Percentiles rank a stretch among this genome's conserved stretches.
These are phyloP conservation scores for Tetrastigma voinierianum DNA, from an alignment of 164 flowering plant species.

Conservation along the genomic window DNA sequence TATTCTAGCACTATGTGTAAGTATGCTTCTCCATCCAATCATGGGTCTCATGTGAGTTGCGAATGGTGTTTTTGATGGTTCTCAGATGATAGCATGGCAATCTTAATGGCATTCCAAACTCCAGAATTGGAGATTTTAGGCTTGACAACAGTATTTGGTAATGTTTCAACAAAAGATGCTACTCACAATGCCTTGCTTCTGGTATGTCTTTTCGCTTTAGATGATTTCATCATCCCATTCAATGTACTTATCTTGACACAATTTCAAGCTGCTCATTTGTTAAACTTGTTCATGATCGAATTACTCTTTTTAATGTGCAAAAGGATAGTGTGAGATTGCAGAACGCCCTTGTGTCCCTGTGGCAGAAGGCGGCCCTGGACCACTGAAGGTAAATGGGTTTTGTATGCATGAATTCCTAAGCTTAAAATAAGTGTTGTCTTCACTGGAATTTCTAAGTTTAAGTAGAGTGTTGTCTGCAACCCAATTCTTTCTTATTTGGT, in stretches of 20 bases:
- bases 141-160: constrained; percentile 89
- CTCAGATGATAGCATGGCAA: constrained; percentile 95
- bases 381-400: constrained; percentile 67
- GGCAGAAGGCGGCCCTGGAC: constrained; percentile 84
- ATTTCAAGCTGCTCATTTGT: constrained; percentile 10
- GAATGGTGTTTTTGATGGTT: not conserved
- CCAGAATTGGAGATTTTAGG: constrained; percentile 79
- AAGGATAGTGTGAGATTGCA: constrained; percentile 99
- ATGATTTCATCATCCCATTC: constrained; percentile 1
- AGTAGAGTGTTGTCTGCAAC: too few species aligned
- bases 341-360: constrained; percentile 77
- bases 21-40: too few species aligned
- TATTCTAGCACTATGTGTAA: too few species aligned
- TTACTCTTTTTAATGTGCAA: constrained; percentile 42
- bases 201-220: constrained; percentile 47
- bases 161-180: constrained; percentile 73
- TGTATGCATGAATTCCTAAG: not conserved
- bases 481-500: too few species aligned
- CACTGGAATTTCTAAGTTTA: not conserved
- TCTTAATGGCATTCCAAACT: constrained; percentile 90
- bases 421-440: not conserved
- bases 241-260: not conserved
- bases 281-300: constrained; percentile 38
- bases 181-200: constrained; percentile 87
- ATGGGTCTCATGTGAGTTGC: not conserved